Evolutionary conservation across 305 asterid species (phyloP).

Genomic region (Fraxinus xanthoxyloides): DNA sequence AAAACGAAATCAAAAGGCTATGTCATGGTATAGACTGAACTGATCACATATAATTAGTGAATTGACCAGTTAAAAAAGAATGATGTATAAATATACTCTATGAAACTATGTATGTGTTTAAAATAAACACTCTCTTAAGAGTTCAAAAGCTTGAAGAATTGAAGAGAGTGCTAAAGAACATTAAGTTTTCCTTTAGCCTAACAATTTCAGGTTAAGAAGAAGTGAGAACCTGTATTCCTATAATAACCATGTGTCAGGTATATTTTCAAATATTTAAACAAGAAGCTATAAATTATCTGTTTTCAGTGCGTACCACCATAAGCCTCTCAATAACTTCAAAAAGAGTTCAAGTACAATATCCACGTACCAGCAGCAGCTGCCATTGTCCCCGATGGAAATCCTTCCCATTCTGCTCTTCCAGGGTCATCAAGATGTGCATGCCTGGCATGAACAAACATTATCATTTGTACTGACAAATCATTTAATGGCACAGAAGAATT

Average conservation of each 20-base stretch:
- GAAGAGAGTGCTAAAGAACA: not conserved
- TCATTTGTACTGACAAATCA: not conserved
- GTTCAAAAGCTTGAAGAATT: not conserved
- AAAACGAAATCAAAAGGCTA: not conserved
- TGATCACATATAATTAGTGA: not conserved
- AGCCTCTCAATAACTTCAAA: not conserved
- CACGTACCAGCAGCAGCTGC: constrained; percentile 95
- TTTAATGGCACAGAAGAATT: not conserved
- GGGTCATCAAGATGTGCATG: constrained; percentile 98
- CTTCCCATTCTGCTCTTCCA: constrained; percentile 98
- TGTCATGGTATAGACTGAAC: not conserved
- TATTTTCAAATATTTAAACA: not conserved
- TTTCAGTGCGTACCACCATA: not conserved
- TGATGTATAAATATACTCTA: not conserved
- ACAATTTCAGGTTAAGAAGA: not conserved
- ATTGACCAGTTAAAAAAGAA: not conserved
- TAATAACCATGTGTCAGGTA: not conserved
- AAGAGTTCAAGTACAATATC: constrained; percentile 1
- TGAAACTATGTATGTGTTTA: not conserved
- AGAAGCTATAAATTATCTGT: not conserved
- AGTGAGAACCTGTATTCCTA: not conserved
- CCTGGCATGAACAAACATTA: constrained; percentile 34
- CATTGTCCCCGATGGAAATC: constrained; percentile 94
- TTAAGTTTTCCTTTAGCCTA: not conserved
- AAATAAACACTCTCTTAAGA: not conserved